These are phyloP conservation scores for Suillus hirtellus DNA, from an alignment of 768 basidiomycete genomes.

Conservation along the genomic window DNA sequence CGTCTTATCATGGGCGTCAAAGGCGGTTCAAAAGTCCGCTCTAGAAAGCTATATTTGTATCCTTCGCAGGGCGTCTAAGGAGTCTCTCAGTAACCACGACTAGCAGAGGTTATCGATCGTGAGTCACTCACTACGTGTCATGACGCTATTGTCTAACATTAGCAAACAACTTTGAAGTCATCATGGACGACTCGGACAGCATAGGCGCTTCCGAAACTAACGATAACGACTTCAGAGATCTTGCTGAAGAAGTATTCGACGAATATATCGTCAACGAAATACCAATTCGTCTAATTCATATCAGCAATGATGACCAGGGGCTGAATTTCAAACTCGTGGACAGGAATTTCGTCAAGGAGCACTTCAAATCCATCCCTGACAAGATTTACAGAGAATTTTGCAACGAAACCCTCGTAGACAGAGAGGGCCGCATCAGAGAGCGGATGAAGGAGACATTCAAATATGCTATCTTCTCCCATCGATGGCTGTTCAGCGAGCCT, in stretches of 20 bases:
- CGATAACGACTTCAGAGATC: conserved; percentile 1
- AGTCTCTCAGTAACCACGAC: background rate
- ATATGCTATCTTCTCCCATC: conserved; percentile 15
- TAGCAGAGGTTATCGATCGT: background rate
- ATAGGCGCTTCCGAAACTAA: background rate
- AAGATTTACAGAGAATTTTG: background rate
- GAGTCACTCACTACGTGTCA: background rate
- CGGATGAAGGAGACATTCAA: conserved; percentile 5
- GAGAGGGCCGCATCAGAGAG: conserved; percentile 3
- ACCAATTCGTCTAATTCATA: conserved; percentile 7
- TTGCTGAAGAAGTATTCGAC: conserved; percentile 4
- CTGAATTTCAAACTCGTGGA: conserved; percentile 1
- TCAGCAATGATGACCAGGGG: background rate
- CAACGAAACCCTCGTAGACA: background rate
- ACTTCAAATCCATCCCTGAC: background rate
- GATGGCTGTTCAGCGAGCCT: conserved; percentile 6
- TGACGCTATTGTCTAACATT: background rate
- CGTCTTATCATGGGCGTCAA: background rate
- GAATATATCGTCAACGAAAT: conserved; percentile 13
- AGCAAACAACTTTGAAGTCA: background rate
- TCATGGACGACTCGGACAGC: background rate
- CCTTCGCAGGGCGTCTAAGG: background rate
- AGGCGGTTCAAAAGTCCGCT: background rate
- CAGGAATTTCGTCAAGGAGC: background rate
- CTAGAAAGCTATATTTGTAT: background rate